These are phyloP conservation scores for Fusarium nodosum DNA, from an alignment of 2,329 filamentous ascomycete species.

Conservation along the genomic window DNA sequence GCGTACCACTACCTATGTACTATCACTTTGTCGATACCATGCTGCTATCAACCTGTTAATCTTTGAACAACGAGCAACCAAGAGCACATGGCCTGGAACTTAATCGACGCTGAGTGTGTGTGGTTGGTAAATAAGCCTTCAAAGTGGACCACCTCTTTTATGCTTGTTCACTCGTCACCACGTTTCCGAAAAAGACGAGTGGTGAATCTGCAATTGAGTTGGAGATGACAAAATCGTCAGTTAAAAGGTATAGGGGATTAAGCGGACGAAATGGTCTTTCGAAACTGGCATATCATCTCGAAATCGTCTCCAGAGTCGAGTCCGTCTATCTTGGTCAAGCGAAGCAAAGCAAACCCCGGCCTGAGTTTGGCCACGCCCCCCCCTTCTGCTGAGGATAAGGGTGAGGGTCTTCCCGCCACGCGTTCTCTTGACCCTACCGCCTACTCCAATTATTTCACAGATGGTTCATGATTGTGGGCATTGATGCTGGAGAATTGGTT, in stretches of 20 bases:
- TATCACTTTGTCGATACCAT: conserved; percentile 7
- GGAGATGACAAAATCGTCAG: conserved; percentile 1
- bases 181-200: conserved; percentile 22
- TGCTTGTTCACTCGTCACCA: conserved; percentile 31
- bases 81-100: conserved; percentile 22
- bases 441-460: conserved; percentile 30
- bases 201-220: neutral
- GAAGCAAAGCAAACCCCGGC: conserved; percentile 16
- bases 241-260: neutral
- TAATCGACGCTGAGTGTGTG: conserved; percentile 15
- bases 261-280: neutral
- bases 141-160: conserved; percentile 35
- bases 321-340: conserved; percentile 24
- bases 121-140: conserved; percentile 40
- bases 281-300: conserved; percentile 6
- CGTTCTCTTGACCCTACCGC: conserved; percentile 41
- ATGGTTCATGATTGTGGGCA: conserved; percentile 19
- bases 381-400: conserved; percentile 20
- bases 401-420: conserved; percentile 46
- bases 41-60: conserved; percentile 6
- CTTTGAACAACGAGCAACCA: conserved; percentile 6
- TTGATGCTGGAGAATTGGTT: conserved; percentile 25
- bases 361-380: conserved; percentile 28
- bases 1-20: neutral
- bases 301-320: conserved; percentile 15